Evolutionary conservation across 2,329 filamentous ascomycete species (phyloP), one percentile per base, ranked within the genome.

Genomic region (Claviceps citrina): DNA sequence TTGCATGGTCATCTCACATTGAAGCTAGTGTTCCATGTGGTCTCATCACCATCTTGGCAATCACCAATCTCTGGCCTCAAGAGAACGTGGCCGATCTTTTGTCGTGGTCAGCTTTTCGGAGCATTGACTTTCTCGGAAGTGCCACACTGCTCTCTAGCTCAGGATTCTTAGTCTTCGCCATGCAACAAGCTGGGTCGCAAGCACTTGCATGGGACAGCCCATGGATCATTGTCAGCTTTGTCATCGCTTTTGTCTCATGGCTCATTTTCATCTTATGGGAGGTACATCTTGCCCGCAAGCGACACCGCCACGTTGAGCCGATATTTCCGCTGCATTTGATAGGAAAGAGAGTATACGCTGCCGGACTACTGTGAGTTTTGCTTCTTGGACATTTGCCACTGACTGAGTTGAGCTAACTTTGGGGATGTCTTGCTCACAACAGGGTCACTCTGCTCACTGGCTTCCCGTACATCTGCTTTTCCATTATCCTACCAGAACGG

Each of bases 401-500:
- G 6, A 20, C n/a, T 8, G 13, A 31, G 16, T n/a, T 18, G 18
- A 19, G 25, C 39, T 40, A 19, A 40, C 19, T n/a, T 31, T 9
- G 3, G n/a, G 9, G 9, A 16, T 22, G 5, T 18, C 26, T 35
- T 20, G 5, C 7, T 16, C 40, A 20, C n/a, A 22, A 4, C 3
- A 74, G 70, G 13, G 65, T 69, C 20, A 76, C 72, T 2, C 56
- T 77, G 13, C 59, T 77, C 15, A 68, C 68, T 0, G 73, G 73
- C 2, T 74, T 71, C 38, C 61, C 68, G 0, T 77, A 76, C 44
- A 67, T 78, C 18, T 60, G 70, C 4, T 61, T 76, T n/a, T 66
- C 72, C 10, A 67, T 77, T 41, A 64, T 68, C 25, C 63, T 79
- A 4, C 74, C 75, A 1, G 70, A 78, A 46, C 60, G 72, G 6